Conservation (phyloP, 306 rosid species). For the Vigna hirtella region DNA sequence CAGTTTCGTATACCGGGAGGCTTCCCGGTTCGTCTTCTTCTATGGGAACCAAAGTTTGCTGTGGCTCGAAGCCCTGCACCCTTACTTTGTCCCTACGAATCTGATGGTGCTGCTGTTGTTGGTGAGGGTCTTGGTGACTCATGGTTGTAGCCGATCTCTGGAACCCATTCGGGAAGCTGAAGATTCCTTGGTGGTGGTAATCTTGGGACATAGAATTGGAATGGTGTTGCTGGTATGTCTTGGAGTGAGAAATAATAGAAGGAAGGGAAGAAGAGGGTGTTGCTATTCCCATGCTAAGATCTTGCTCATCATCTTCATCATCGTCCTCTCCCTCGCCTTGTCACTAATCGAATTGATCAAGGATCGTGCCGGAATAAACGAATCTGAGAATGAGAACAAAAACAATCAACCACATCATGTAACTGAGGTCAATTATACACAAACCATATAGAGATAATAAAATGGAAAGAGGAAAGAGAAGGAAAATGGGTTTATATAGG, state of each 20-base stretch:
- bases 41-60: constrained; percentile 17
- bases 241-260: constrained; percentile 48
- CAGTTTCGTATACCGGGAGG: constrained; percentile 71
- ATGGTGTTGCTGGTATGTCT: constrained; percentile 34
- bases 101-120: constrained; percentile 79
- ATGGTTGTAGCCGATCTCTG: constrained; percentile 61
- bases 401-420: constrained; percentile 33
- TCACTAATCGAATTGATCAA: constrained; percentile 32
- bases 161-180: constrained; percentile 79
- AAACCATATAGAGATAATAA: constrained; percentile 8
- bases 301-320: constrained; percentile 37
- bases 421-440: not conserved
- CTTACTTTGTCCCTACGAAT: constrained; percentile 82
- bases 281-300: constrained; percentile 73
- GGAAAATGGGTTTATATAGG: not conserved
- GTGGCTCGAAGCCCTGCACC: constrained; percentile 63
- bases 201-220: constrained; percentile 94
- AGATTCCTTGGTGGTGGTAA: constrained; percentile 72
- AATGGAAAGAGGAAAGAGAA: constrained; percentile 16
- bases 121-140: constrained; percentile 51
- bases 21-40: constrained; percentile 69
- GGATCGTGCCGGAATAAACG: constrained; percentile 36
- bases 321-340: constrained; percentile 26
- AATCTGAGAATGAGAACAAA: constrained; percentile 48
- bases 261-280: constrained; percentile 52